Evolutionary conservation across 2,329 filamentous ascomycete species (phyloP), one percentile per base, ranked within the genome.

Genomic region (Sporothrix pallida): DNA sequence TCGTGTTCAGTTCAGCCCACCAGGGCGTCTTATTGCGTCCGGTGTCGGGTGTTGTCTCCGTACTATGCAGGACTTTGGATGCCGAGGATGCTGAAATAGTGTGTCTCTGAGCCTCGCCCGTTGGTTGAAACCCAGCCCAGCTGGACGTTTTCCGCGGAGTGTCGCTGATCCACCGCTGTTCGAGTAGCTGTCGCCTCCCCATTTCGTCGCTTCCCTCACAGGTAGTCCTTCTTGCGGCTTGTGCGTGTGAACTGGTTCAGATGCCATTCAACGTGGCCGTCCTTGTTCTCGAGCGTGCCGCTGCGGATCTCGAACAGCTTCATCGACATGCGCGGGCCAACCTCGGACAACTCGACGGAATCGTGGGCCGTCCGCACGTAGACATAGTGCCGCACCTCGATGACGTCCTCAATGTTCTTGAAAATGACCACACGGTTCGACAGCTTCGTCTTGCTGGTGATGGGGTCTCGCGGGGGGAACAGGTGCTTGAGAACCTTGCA

Each of bases 241-340:
- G 95, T 98, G 77, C 96, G 88, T 9, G 95, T 99, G 82, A 97
- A 99, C 80, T 98, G 95, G 75, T 93, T 97, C 76, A 99, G 86
- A 76, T 96, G 92, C 96, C 96, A 99, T 83, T 99, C 96, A 4
- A 97, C 90, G 82, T 99, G 96, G 3, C 95, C 95, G 77, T 97
- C 93, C 82, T 97, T 97, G 79, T 95, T 97, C 80, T 98, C 96
- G 75, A 98, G 85, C 3, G 95, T 97, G 17, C 96, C 95, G 71
- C 91, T 92, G 65, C 95, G 88, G 75, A 99, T 97, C 84, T 98
- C 94, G 80, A 98, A 99, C 71, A 94, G 85, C 77, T 94, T 88
- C 94, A 98, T 96, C n/a, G 94, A 97, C 93, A 98, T 97, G 73
- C 96, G 88, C 0, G 96, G 96, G 0, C 95, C 94, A 70, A 97